These are phyloP conservation scores for Xylaria venustula DNA, from an alignment of 495 filamentous ascomycete species.

Conservation along the genomic window DNA sequence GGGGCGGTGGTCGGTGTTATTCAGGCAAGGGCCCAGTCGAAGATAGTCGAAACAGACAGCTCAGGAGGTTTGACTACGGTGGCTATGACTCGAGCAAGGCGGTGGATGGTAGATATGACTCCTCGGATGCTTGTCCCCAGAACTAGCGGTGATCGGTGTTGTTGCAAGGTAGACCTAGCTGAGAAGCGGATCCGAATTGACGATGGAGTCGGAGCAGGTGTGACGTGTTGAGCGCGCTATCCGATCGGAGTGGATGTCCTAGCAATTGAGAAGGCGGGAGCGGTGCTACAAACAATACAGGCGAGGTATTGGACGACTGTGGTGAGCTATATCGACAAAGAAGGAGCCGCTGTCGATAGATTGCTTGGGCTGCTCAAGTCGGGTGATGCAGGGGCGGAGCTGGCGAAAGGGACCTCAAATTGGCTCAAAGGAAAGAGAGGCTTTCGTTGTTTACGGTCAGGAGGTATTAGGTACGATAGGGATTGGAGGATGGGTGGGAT, in stretches of 20 bases:
- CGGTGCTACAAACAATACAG: slow-evolving; percentile 16
- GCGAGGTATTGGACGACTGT: slow-evolving; percentile 29
- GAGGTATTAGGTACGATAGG: slow-evolving; percentile 28
- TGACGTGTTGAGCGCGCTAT: slow-evolving; percentile 47
- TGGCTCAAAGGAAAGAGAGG: slow-evolving; percentile 32
- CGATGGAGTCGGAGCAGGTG: slow-evolving; percentile 20
- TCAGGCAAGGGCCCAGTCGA: not conserved
- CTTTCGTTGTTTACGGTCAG: slow-evolving; percentile 19
- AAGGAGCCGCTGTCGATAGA: slow-evolving; percentile 8
- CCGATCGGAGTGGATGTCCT: slow-evolving; percentile 41
- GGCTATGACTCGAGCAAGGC: slow-evolving; percentile 21
- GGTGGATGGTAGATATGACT: slow-evolving; percentile 22
- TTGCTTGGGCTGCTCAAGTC: slow-evolving; percentile 22
- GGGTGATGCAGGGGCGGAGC: slow-evolving; percentile 18
- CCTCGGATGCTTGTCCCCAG: slow-evolving; percentile 22
- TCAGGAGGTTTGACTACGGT: slow-evolving; percentile 3
- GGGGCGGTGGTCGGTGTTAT: not conserved
- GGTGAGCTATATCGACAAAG: slow-evolving; percentile 24
- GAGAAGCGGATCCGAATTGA: slow-evolving; percentile 23
- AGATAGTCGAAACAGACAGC: slow-evolving; percentile 1
- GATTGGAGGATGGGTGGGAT: slow-evolving; percentile 25
- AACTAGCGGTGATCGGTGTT: slow-evolving; percentile 16
- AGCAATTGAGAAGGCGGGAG: slow-evolving; percentile 23
- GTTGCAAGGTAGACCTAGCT: slow-evolving; percentile 22
- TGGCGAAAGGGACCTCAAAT: slow-evolving; percentile 27